Evolutionary conservation across 176 grass and related monocot species (phyloP).

Genomic region (Dendrocalamus sinicus): DNA sequence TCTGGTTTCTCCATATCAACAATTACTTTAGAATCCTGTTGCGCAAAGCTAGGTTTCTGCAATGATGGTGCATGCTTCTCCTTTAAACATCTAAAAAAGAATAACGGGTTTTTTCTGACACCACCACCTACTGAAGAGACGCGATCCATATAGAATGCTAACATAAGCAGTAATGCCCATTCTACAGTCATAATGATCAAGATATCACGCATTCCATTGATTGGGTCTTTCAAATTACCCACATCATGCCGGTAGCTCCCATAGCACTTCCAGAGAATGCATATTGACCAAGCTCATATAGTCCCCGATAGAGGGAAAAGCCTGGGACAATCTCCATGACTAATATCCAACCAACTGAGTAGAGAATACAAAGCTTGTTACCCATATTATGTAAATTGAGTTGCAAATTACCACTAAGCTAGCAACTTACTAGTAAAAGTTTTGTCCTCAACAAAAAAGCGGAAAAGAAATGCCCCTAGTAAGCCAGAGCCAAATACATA

Average conservation of each 20-base stretch:
- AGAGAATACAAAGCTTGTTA: slow-evolving; percentile 32
- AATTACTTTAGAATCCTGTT: slow-evolving; percentile 41
- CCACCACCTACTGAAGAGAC: slow-evolving; percentile 23
- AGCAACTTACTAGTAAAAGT: slow-evolving; percentile 67
- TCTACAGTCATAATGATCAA: slow-evolving; percentile 69
- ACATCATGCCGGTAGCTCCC: slow-evolving; percentile 54
- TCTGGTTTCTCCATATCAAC: slow-evolving; percentile 60
- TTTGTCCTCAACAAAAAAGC: slow-evolving; percentile 60
- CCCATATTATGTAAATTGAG: slow-evolving; percentile 13
- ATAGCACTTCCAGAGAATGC: slow-evolving; percentile 52
- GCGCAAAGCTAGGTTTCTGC: slow-evolving; percentile 25
- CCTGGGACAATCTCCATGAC: slow-evolving; percentile 71
- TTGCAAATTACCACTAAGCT: slow-evolving; percentile 16
- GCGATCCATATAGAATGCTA: slow-evolving; percentile 64
- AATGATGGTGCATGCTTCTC: slow-evolving; percentile 41
- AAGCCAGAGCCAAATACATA: slow-evolving; percentile 79
- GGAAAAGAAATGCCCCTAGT: slow-evolving; percentile 72
- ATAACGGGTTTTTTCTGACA: slow-evolving; percentile 41
- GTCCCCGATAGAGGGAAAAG: slow-evolving; percentile 74
- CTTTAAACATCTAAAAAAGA: slow-evolving; percentile 46
- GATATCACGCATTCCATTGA: slow-evolving; percentile 65
- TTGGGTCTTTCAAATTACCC: slow-evolving; percentile 57
- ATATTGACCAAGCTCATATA: slow-evolving; percentile 76
- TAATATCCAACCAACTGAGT: slow-evolving; percentile 54
- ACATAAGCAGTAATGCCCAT: slow-evolving; percentile 58